Percentiles rank a stretch among this genome's conserved stretches.
Evolutionary conservation across 1,284 basidiomycete species (phyloP).

Genomic region (Ganoderma lucidum): DNA sequence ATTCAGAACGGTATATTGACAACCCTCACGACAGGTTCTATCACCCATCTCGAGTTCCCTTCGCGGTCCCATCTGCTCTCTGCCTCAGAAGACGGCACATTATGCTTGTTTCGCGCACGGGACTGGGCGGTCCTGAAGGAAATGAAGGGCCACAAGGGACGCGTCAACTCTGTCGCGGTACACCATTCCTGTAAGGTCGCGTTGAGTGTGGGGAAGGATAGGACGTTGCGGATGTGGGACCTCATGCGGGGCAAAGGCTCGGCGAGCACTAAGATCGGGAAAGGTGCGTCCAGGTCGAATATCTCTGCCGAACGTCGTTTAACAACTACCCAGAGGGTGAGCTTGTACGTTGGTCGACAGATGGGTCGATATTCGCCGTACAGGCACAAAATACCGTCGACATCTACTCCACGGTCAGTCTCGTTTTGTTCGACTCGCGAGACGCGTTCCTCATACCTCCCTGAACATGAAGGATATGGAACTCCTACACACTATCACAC

Average conservation of each 20-base stretch:
- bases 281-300: conserved; percentile 61
- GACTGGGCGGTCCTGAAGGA: conserved; percentile 93
- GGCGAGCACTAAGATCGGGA: conserved; percentile 88
- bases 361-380: conserved; percentile 81
- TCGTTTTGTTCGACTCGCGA: conserved; percentile 1
- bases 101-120: conserved; percentile 90
- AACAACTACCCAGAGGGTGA: conserved; percentile 74
- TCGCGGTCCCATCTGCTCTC: conserved; percentile 90
- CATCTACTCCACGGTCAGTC: conserved; percentile 79
- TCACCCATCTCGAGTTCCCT: conserved; percentile 90
- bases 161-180: conserved; percentile 89
- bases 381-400: conserved; percentile 83
- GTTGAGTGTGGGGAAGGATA: conserved; percentile 90
- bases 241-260: conserved; percentile 93
- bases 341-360: conserved; percentile 82
- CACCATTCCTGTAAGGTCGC: conserved; percentile 95
- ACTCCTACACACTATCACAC: conserved; percentile 72
- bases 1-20: not conserved
- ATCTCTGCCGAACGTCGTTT: not conserved
- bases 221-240: conserved; percentile 97
- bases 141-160: conserved; percentile 93
- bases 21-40: conserved; percentile 68
- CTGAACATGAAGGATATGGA: conserved; percentile 40
- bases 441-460: not conserved
- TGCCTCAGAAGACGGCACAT: conserved; percentile 89